phyloP scores from a whole-genome alignment of 2,329 filamentous ascomycete genomes.

The Penicillium sp. region DNA sequence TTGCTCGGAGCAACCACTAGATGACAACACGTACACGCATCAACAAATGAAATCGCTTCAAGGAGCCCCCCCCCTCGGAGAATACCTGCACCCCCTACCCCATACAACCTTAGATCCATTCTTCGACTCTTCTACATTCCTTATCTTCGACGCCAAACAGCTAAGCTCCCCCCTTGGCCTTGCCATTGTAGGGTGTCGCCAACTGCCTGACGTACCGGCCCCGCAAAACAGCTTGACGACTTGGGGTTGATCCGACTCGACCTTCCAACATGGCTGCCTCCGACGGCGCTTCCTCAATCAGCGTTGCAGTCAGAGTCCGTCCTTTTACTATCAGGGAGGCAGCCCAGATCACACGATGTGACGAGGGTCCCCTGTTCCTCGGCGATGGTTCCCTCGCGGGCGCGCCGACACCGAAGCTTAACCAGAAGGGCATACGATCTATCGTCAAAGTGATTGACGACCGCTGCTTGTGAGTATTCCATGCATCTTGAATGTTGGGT shows the following conservation, averaged over 20 bases:
- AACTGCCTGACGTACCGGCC: constrained; percentile 22
- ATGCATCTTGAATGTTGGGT: neutral
- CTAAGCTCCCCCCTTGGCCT: constrained; percentile 19
- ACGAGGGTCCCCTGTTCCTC: constrained; percentile 89
- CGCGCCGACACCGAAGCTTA: constrained; percentile 77
- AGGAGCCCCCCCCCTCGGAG: constrained; percentile 23
- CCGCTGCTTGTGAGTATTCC: constrained; percentile 75
- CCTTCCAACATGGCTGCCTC: constrained; percentile 39
- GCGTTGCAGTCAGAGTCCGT: constrained; percentile 58
- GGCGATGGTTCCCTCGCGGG: constrained; percentile 94
- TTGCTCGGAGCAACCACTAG: constrained; percentile 36
- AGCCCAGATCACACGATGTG: constrained; percentile 72
- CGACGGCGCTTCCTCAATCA: constrained; percentile 50
- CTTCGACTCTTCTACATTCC: constrained; percentile 18
- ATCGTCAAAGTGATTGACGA: constrained; percentile 97
- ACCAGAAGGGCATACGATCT: constrained; percentile 79
- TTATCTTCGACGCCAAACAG: constrained; percentile 14
- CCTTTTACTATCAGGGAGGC: constrained; percentile 85
- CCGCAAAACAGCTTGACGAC: constrained; percentile 15
- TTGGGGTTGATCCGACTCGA: constrained; percentile 18
- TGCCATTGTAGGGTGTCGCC: constrained; percentile 19
- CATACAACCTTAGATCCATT: constrained; percentile 30
- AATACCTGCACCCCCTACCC: constrained; percentile 27
- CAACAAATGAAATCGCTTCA: constrained; percentile 28
- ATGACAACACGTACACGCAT: constrained; percentile 27